A percentile compares a stretch with the other conserved stretches of the same genome.
Evolutionary conservation across 495 filamentous ascomycete species (phyloP).

Genomic region (Terfezia boudieri): DNA sequence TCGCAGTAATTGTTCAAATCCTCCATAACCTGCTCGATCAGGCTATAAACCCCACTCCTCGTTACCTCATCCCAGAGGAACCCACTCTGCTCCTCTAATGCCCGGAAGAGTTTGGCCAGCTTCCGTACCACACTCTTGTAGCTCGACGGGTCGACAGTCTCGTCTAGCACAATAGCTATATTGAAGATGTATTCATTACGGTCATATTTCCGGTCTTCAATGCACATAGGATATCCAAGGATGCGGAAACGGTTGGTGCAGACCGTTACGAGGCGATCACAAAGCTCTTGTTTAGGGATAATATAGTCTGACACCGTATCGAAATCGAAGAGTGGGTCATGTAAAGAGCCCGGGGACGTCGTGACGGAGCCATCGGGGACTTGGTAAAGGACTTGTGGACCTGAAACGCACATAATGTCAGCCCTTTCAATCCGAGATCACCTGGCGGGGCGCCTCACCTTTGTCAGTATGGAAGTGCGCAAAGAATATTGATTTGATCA

Average conservation of each 20-base stretch:
- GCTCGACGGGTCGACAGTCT: slow-evolving; percentile 38
- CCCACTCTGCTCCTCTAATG: slow-evolving; percentile 65
- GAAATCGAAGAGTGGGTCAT: slow-evolving; percentile 55
- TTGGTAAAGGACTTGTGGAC: slow-evolving; percentile 58
- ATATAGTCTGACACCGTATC: slow-evolving; percentile 65
- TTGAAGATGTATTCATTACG: slow-evolving; percentile 98
- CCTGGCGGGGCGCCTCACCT: slow-evolving; percentile 30
- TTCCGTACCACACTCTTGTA: slow-evolving; percentile 72
- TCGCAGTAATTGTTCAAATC: slow-evolving; percentile 94
- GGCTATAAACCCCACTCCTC: slow-evolving; percentile 35
- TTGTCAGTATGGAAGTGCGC: slow-evolving; percentile 76
- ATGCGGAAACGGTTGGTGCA: slow-evolving; percentile 56
- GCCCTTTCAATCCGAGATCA: neutral
- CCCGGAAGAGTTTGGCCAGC: slow-evolving; percentile 61
- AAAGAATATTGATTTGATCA: slow-evolving; percentile 94
- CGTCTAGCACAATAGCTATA: slow-evolving; percentile 66
- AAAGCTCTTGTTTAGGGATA: slow-evolving; percentile 80
- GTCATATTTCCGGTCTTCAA: slow-evolving; percentile 49
- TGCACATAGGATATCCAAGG: slow-evolving; percentile 73
- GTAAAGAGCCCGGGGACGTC: slow-evolving; percentile 30
- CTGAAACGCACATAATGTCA: slow-evolving; percentile 23
- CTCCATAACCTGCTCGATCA: slow-evolving; percentile 81
- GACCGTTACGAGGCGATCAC: slow-evolving; percentile 64
- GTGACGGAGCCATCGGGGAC: slow-evolving; percentile 54
- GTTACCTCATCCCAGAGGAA: slow-evolving; percentile 40